These are phyloP conservation scores for Starmerella sp. DNA, from an alignment of 805 yeast species.

Conservation along the genomic window DNA sequence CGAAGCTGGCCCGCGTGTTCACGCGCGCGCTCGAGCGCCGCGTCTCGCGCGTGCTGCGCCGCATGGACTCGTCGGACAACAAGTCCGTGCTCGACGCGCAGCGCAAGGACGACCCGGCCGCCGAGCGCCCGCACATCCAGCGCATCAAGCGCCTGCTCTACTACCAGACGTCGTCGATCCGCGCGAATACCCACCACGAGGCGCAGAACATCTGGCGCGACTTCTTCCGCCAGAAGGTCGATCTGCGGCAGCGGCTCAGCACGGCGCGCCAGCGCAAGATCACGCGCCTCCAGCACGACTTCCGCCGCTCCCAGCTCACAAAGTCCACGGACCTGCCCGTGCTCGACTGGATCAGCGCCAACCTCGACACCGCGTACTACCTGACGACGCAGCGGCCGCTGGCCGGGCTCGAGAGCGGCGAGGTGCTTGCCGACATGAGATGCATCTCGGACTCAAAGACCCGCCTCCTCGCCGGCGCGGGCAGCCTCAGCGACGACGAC, in stretches of 20 bases:
- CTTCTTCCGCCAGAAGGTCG: constrained; percentile 23
- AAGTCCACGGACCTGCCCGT: constrained; percentile 14
- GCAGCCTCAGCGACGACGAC: not conserved
- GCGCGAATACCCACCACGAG: constrained; percentile 12
- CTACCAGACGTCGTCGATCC: constrained; percentile 15
- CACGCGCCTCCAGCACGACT: constrained; percentile 23
- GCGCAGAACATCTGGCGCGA: constrained; percentile 25
- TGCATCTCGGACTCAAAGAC: constrained; percentile 8
- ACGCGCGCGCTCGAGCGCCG: constrained; percentile 20
- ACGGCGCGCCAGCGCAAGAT: constrained; percentile 19
- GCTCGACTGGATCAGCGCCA: constrained; percentile 22
- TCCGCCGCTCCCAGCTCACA: constrained; percentile 10
- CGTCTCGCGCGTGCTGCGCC: constrained; percentile 16
- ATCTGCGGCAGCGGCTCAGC: constrained; percentile 23
- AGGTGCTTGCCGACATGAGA: constrained; percentile 18
- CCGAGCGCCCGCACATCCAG: constrained; percentile 11
- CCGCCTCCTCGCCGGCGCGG: not conserved
- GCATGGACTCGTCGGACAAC: constrained; percentile 15
- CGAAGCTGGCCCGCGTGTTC: constrained; percentile 16
- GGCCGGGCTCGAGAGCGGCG: constrained; percentile 18
- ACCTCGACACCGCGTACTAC: constrained; percentile 23
- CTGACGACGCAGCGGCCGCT: constrained; percentile 18
- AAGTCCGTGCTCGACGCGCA: constrained; percentile 6
- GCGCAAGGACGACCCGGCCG: not conserved
- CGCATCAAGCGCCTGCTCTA: constrained; percentile 12